phyloP scores from a whole-genome alignment of 495 filamentous ascomycete genomes.

The Penicillium ochrochloron region DNA sequence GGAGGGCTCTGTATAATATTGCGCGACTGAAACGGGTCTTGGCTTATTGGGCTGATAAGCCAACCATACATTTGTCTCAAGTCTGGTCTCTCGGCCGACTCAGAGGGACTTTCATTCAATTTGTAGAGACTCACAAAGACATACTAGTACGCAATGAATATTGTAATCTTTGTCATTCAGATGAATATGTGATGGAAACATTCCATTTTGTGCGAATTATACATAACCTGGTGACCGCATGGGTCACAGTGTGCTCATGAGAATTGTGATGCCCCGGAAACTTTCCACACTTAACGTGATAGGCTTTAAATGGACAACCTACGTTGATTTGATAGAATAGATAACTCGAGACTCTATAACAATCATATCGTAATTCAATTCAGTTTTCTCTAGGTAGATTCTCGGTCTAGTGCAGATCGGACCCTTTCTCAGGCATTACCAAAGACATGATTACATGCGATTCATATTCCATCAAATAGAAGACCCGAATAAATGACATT shows the following conservation, averaged over 20 bases:
- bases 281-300: not conserved
- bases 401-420: not conserved
- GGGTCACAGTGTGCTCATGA: not conserved
- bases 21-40: not conserved
- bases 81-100: conserved; percentile 18
- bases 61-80: not conserved
- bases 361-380: not conserved
- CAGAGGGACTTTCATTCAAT: not conserved
- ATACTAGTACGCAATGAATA: not conserved
- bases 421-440: not conserved
- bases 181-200: not conserved
- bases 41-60: conserved; percentile 5
- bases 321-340: not conserved
- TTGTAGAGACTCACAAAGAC: not conserved
- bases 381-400: not conserved
- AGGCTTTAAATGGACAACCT: not conserved
- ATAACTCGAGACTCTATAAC: not conserved
- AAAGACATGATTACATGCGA: not conserved
- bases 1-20: not conserved
- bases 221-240: not conserved
- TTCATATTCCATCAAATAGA: not conserved
- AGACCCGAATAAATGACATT: not conserved
- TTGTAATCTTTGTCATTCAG: not conserved
- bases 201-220: not conserved
- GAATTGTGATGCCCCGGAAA: not conserved